Evolutionary conservation across 805 yeast species (phyloP).

Genomic region (Starmerella vitae): DNA sequence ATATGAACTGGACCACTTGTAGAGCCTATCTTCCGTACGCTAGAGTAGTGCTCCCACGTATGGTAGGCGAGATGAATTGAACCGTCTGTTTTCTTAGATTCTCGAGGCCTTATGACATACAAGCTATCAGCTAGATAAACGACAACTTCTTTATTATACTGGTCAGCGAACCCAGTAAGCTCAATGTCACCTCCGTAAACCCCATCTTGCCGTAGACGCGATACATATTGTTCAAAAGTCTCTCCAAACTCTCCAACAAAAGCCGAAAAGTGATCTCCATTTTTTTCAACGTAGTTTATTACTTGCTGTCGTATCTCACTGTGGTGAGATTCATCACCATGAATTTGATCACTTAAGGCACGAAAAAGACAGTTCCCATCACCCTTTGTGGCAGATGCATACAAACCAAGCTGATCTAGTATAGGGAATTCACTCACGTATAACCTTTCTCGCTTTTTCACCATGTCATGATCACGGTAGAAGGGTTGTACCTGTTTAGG

Average conservation of each 20-base stretch:
- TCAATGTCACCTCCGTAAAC: constrained; percentile 33
- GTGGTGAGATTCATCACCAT: constrained; percentile 28
- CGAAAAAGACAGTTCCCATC: constrained; percentile 35
- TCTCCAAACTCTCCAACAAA: constrained; percentile 28
- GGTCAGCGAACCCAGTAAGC: constrained; percentile 31
- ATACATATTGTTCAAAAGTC: constrained; percentile 27
- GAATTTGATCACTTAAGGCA: constrained; percentile 31
- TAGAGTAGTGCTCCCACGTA: constrained; percentile 34
- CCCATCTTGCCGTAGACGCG: constrained; percentile 29
- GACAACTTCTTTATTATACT: constrained; percentile 25
- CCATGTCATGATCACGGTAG: too few species aligned
- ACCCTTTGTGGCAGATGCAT: constrained; percentile 29
- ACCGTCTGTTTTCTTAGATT: neutral
- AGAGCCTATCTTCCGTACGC: constrained; percentile 29
- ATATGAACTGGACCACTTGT: constrained; percentile 26
- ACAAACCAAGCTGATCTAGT: constrained; percentile 26
- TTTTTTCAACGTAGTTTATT: constrained; percentile 25
- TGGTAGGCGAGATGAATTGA: constrained; percentile 30
- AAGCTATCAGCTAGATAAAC: constrained; percentile 30
- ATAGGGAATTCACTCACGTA: constrained; percentile 28
- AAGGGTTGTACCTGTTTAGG: too few species aligned
- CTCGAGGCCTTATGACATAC: constrained; percentile 26
- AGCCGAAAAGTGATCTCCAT: constrained; percentile 25
- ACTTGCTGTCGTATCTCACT: constrained; percentile 24
- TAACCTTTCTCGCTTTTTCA: neutral